Percentiles rank a stretch among this genome's conserved stretches.
Evolutionary conservation across 495 filamentous ascomycete genomes (phyloP).

Genomic region (Hypoxylon subgilvum): DNA sequence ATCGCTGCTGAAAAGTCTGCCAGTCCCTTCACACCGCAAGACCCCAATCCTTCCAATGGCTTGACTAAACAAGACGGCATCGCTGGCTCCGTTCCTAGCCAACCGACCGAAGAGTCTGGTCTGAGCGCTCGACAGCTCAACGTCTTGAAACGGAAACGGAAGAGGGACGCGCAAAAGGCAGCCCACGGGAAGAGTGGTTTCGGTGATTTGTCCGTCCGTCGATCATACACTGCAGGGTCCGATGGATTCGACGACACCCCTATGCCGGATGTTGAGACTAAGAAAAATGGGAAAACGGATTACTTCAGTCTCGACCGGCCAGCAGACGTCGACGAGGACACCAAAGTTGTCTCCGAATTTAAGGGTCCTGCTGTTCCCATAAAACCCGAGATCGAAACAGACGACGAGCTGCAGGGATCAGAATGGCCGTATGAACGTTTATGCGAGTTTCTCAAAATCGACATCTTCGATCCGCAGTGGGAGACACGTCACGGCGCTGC

Average conservation of each 20-base stretch:
- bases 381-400: slow-evolving; percentile 69
- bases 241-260: slow-evolving; percentile 62
- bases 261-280: slow-evolving; percentile 62
- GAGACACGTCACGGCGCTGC: slow-evolving; percentile 97
- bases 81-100: slow-evolving; percentile 37
- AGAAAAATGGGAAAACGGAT: slow-evolving; percentile 79
- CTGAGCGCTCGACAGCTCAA: slow-evolving; percentile 93
- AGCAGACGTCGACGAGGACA: slow-evolving; percentile 77
- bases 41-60: slow-evolving; percentile 50
- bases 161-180: slow-evolving; percentile 80
- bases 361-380: slow-evolving; percentile 73
- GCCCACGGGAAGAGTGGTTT: slow-evolving; percentile 72
- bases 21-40: slow-evolving; percentile 51
- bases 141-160: slow-evolving; percentile 88
- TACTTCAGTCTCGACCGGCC: slow-evolving; percentile 85
- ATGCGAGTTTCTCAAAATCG: slow-evolving; percentile 89
- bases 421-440: slow-evolving; percentile 95
- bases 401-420: slow-evolving; percentile 75
- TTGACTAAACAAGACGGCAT: slow-evolving; percentile 44
- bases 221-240: slow-evolving; percentile 63
- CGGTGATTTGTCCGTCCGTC: slow-evolving; percentile 80
- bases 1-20: slow-evolving; percentile 46
- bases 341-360: slow-evolving; percentile 93
- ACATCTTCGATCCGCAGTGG: slow-evolving; percentile 93
- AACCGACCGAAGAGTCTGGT: slow-evolving; percentile 67